Base-by-base conservation (phyloP, 306 rosid genomes). In the Sesbania bispinosa region DNA sequence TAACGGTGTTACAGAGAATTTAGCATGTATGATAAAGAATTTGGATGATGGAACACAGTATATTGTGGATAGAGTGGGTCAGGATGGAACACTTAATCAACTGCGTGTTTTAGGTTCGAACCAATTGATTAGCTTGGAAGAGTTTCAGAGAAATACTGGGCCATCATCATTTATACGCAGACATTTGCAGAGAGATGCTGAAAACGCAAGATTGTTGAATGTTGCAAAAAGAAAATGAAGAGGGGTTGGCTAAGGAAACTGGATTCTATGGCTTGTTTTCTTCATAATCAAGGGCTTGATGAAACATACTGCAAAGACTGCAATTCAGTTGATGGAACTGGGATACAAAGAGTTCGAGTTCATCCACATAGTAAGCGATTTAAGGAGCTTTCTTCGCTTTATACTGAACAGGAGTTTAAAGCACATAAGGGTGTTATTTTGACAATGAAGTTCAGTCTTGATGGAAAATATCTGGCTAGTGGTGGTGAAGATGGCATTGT, bases 401-500 rank as follows among this genome's bases (percentile, higher is more conserved):
- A 85, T 67, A 69, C 77, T 10, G 92, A 86, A 23, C 98, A 92
- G 73, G 88, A 88, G 23, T 75, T 89, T 69, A 80, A 69, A 20
- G 98, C 96, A 13, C 98, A 92, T 38, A 82, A 82, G 69, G 98
- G 98, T 24, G 71, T 88, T 33, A 89, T 92, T 71, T 79, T 87
- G 76, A 59, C 89, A 5, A 89, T 92, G 96, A 92, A 90, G 83
- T 92, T 92, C 79, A 92, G 96, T 68, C 85, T 55, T 38, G 96
- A 92, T 58, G 98, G 98, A 33, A 79, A 75, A 45, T 88, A 88
- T 74, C 68, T 92, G 48, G 98, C 98, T 51, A 92, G 85, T 72
- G 96, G 88, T 4, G 98, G 96, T 18, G 86, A 86, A 79, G 98
- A 92, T 83, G 89, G 91, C 11, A 47, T 86, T 10, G 91, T 92